Conservation (phyloP, 2,329 filamentous ascomycete genomes). For the Raffaelea ambrosiae region DNA sequence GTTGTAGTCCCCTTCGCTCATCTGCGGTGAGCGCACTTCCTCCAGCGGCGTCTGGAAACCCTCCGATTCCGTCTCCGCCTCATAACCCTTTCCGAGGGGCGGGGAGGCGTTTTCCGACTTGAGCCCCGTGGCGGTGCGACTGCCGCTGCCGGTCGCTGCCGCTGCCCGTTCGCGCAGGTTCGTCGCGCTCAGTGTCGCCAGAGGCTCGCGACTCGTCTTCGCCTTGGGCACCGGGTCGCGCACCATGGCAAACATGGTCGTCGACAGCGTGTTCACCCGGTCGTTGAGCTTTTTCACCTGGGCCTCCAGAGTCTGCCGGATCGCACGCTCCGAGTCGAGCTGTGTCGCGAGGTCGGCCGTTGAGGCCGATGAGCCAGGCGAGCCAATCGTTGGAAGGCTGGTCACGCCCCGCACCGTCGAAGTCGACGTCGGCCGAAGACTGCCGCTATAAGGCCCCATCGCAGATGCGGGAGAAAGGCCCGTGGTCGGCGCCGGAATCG, state of each 20-base stretch:
- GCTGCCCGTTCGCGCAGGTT: constrained; percentile 4
- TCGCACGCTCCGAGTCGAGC: constrained; percentile 47
- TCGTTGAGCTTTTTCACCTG: constrained; percentile 46
- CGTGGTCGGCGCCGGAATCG: constrained; percentile 5
- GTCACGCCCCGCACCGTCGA: constrained; percentile 38
- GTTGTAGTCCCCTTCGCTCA: constrained; percentile 20
- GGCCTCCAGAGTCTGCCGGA: constrained; percentile 45
- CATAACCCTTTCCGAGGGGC: background rate
- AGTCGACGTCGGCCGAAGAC: constrained; percentile 31
- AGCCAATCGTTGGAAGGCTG: constrained; percentile 32
- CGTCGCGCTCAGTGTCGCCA: constrained; percentile 6
- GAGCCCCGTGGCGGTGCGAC: constrained; percentile 25
- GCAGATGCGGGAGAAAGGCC: too few relatives aligned
- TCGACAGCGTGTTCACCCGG: constrained; percentile 37
- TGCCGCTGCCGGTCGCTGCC: background rate
- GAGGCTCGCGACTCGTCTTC: constrained; percentile 17
- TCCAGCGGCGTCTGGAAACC: constrained; percentile 45
- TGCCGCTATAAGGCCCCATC: background rate
- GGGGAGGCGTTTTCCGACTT: constrained; percentile 16
- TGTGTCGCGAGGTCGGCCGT: constrained; percentile 42
- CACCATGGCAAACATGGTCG: constrained; percentile 28
- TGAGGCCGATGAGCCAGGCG: constrained; percentile 30
- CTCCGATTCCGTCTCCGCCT: constrained; percentile 31
- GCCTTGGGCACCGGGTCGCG: constrained; percentile 24
- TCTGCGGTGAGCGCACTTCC: constrained; percentile 23